A percentile compares a stretch with the other conserved stretches of the same genome.
These are phyloP conservation scores for Gracilaria gracilis DNA, from an alignment of 23 red algal genomes.

Conservation along the genomic window DNA sequence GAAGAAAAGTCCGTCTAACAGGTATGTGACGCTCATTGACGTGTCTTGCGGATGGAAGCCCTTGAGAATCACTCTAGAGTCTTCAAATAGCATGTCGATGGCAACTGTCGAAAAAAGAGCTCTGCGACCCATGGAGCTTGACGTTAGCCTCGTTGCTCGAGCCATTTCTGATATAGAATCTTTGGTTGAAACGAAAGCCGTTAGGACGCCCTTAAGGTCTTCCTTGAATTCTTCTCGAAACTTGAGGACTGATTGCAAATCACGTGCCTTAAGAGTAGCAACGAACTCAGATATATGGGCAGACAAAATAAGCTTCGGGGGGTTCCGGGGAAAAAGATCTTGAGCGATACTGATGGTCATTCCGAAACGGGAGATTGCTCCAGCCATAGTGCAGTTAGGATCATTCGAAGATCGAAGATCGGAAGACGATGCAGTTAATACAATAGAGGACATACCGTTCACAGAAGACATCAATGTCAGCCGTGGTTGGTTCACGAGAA, in stretches of 20 bases:
- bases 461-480: constrained; percentile 63
- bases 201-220: constrained; percentile 51
- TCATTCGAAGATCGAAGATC: constrained; percentile 57
- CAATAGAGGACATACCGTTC: constrained; percentile 43
- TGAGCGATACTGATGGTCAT: constrained; percentile 54
- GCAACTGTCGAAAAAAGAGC: constrained; percentile 58
- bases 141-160: constrained; percentile 12
- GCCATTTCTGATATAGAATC: constrained; percentile 65
- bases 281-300: constrained; percentile 51
- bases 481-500: constrained; percentile 35
- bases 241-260: constrained; percentile 55
- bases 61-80: constrained; percentile 44
- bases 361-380: constrained; percentile 44
- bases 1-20: constrained; percentile 63
- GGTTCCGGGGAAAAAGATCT: constrained; percentile 5
- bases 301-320: constrained; percentile 62
- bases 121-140: neutral
- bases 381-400: constrained; percentile 36
- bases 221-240: constrained; percentile 71
- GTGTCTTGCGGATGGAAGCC: constrained; percentile 70
- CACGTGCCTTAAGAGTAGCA: constrained; percentile 33
- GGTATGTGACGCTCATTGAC: constrained; percentile 47
- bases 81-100: constrained; percentile 57
- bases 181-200: constrained; percentile 56
- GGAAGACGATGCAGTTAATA: constrained; percentile 51